Evolutionary conservation across 306 rosid genomes (phyloP), one percentile per base, ranked within the genome.

Genomic region (Gastrolobium bilobum): DNA sequence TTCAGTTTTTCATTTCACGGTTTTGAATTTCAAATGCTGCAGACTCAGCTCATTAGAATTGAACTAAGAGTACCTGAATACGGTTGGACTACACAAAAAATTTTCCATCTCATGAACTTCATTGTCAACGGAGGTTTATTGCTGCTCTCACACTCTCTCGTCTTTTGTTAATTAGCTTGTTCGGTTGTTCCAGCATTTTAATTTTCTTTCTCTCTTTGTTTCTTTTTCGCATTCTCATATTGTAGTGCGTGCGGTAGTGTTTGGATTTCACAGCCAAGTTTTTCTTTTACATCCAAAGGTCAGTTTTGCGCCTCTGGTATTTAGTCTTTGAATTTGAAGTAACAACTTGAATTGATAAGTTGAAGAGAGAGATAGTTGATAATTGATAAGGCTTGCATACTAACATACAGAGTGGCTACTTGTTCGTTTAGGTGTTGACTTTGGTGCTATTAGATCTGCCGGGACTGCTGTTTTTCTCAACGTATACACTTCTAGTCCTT

Each of bases 71-170:
- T 91, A 56, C 98, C 98, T 0, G 98, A 93, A 75, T 93, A 89
- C 47, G 97, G 97, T 30, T 93, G 98, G 97, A 93, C 98, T 1
- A 91, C 94, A 3, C 97, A 93, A 84, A 93, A 93, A 68, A 89
- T 91, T 73, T 93, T 93, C 71, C 98, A 93, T 88, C 92, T 93
- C 29, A 88, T 93, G 91, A 93, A 93, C 87, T 93, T 91, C 85
- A 78, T 93, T 66, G 94, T 93, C 30, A 93, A 90, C 77, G 97
- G 91, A 89, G 98, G 97, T 93, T 86, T 20, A 20, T 85, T 42
- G 68, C 67, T 62, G 52, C 51, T 38, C 57, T 56, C 2, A 5
- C 58, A 76, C 43, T 62, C 8, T 8, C 11, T 40, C 5, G 1
- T 47, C 7, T 37, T 59, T 15, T 50, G 56, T 6, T 7, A 5